Percentiles rank a stretch among this genome's conserved stretches.
Conservation (phyloP, 352 stramenopile genomes). For the Globisporangium yorkense region DNA sequence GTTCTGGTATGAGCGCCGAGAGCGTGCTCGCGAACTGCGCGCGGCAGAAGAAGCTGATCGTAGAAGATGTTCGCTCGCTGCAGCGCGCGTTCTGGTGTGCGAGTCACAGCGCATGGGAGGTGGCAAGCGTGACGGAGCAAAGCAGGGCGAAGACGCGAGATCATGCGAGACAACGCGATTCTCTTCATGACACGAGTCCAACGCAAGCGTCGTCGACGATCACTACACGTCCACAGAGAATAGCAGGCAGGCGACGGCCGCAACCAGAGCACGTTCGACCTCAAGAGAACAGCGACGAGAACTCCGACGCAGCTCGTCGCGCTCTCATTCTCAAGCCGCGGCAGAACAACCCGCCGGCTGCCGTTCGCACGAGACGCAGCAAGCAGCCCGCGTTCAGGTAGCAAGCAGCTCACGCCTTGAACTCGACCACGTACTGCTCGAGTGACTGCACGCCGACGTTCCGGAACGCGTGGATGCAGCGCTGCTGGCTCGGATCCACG, state of each 20-base stretch:
- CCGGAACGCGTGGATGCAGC: conserved; percentile 29
- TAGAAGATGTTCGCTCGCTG: conserved; percentile 24
- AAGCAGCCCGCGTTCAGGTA: background rate
- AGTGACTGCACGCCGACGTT: conserved; percentile 17
- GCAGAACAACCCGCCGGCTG: background rate
- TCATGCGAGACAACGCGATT: background rate
- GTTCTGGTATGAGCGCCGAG: conserved; percentile 10
- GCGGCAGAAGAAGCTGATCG: conserved; percentile 22
- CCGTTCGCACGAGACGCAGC: background rate
- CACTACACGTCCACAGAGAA: background rate
- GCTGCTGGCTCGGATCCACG: conserved; percentile 10
- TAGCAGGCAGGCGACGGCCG: background rate
- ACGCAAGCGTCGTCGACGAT: background rate
- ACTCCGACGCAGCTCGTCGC: background rate
- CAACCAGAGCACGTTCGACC: background rate
- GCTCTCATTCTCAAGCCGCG: background rate
- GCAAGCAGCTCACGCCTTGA: conserved; percentile 11
- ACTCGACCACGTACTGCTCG: conserved; percentile 40
- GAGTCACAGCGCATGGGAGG: conserved; percentile 20
- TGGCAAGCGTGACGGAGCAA: background rate
- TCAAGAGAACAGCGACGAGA: background rate
- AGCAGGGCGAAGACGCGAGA: background rate
- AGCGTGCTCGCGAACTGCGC: conserved; percentile 25
- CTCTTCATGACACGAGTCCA: background rate
- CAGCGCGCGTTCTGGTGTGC: conserved; percentile 29